These are phyloP conservation scores for Epichloe scottii DNA, from an alignment of 2,329 filamentous ascomycete species.

Conservation along the genomic window DNA sequence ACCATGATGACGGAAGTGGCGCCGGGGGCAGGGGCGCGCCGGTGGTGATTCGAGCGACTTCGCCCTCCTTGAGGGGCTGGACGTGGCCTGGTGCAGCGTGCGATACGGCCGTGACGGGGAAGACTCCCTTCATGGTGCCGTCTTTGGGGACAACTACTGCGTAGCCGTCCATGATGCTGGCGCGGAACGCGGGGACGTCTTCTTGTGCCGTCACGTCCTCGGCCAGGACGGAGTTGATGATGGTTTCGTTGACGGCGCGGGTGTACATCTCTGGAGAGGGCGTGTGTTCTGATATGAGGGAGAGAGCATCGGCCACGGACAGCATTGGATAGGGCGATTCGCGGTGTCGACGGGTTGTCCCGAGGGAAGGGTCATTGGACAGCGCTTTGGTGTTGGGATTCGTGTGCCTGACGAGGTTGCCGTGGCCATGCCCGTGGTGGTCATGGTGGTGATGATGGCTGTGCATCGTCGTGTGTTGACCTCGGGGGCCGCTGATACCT, in stretches of 20 bases:
- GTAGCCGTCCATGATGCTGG: slow-evolving; percentile 95
- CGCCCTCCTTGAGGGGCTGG: slow-evolving; percentile 52
- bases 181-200: slow-evolving; percentile 82
- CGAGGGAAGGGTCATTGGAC: slow-evolving; percentile 49
- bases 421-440: slow-evolving; percentile 31
- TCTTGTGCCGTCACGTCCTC: slow-evolving; percentile 70
- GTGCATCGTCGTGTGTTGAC: slow-evolving; percentile 22
- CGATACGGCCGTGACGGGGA: slow-evolving; percentile 76
- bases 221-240: slow-evolving; percentile 71
- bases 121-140: slow-evolving; percentile 60
- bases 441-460: slow-evolving; percentile 26
- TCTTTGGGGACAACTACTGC: slow-evolving; percentile 59
- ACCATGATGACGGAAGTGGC: slow-evolving; percentile 87
- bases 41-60: slow-evolving; percentile 85
- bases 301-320: slow-evolving; percentile 67
- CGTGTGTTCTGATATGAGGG: slow-evolving; percentile 59
- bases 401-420: slow-evolving; percentile 61
- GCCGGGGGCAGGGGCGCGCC: slow-evolving; percentile 82
- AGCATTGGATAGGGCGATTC: slow-evolving; percentile 90
- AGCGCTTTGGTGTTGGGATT: slow-evolving; percentile 14
- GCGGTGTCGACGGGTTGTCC: slow-evolving; percentile 59
- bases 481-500: slow-evolving; percentile 36
- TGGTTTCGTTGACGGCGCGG: slow-evolving; percentile 45
- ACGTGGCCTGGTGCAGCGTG: slow-evolving; percentile 67
- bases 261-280: slow-evolving; percentile 47